Percentiles rank a stretch among this genome's conserved stretches.
Conservation (phyloP, 768 basidiomycete genomes). For the Pleurotus tuber-regium region DNA sequence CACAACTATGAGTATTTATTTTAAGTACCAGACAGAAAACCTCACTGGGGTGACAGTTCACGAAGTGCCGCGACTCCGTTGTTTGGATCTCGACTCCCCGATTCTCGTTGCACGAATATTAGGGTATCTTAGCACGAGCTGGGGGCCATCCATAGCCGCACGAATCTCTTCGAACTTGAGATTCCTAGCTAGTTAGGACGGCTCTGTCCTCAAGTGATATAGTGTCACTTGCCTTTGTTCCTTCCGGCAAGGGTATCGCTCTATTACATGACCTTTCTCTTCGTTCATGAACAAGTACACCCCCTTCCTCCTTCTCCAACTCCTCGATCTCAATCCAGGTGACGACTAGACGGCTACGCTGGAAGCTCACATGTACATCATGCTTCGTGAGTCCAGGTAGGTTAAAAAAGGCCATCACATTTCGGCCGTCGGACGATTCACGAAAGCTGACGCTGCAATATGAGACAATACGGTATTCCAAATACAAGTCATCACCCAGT, state of each 20-base stretch:
- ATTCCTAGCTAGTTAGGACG: not conserved
- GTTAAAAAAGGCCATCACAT: slow-evolving; percentile 59
- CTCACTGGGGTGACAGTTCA: not conserved
- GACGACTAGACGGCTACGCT: slow-evolving; percentile 57
- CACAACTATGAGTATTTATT: not conserved
- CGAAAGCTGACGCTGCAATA: slow-evolving; percentile 62
- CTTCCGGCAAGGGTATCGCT: slow-evolving; percentile 70
- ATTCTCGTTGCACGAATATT: slow-evolving; percentile 38
- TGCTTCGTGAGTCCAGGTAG: slow-evolving; percentile 68
- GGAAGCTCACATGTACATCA: slow-evolving; percentile 74
- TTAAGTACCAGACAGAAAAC: not conserved
- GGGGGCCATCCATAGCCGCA: slow-evolving; percentile 61
- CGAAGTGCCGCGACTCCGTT: slow-evolving; percentile 2
- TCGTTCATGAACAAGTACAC: slow-evolving; percentile 58
- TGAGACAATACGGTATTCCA: slow-evolving; percentile 18
- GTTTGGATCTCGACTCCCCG: slow-evolving; percentile 2
- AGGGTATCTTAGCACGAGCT: slow-evolving; percentile 67
- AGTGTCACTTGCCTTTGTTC: slow-evolving; percentile 52
- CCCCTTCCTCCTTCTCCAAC: slow-evolving; percentile 60
- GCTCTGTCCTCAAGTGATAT: not conserved
- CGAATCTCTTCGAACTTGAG: slow-evolving; percentile 71
- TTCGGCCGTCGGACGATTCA: slow-evolving; percentile 68
- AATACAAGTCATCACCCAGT: slow-evolving; percentile 14
- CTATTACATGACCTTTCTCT: slow-evolving; percentile 63
- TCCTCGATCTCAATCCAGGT: slow-evolving; percentile 64